A percentile compares a stretch with the other conserved stretches of the same genome.
Conservation (phyloP, 768 basidiomycete genomes). For the Agrocybe chaxingu region DNA sequence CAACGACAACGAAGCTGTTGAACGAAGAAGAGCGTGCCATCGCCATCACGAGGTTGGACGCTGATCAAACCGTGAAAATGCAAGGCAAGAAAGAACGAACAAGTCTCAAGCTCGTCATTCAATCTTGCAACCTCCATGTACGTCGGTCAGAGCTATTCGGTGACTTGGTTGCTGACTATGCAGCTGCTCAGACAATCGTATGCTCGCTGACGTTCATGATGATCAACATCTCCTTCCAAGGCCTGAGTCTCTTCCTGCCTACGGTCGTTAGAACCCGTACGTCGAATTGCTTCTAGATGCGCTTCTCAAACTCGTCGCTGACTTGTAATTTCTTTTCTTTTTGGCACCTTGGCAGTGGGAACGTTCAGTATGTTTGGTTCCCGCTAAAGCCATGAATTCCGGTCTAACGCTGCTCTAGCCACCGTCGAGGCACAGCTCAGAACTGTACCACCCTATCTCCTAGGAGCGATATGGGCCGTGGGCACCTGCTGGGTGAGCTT, state of each 20-base stretch:
- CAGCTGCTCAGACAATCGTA: constrained; percentile 19
- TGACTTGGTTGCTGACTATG: background rate
- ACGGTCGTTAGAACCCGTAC: constrained; percentile 39
- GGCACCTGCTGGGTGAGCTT: constrained; percentile 28
- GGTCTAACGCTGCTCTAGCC: constrained; percentile 20
- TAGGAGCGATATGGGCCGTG: constrained; percentile 35
- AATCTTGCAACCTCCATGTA: constrained; percentile 21
- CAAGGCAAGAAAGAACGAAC: constrained; percentile 20
- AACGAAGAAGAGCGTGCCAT: constrained; percentile 22
- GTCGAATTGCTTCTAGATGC: constrained; percentile 7
- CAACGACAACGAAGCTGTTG: constrained; percentile 20
- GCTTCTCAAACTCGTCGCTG: background rate
- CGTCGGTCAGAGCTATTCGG: constrained; percentile 14
- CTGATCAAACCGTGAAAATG: constrained; percentile 21
- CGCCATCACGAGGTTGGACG: constrained; percentile 21
- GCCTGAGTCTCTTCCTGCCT: constrained; percentile 38
- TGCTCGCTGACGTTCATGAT: constrained; percentile 25
- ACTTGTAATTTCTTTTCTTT: constrained; percentile 11
- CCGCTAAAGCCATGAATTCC: background rate
- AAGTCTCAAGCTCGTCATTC: constrained; percentile 14
- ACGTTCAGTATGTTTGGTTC: constrained; percentile 25
- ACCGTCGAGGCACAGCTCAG: constrained; percentile 40
- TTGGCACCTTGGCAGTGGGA: constrained; percentile 34
- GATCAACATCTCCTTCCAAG: constrained; percentile 38
- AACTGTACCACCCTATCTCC: constrained; percentile 41